Evolutionary conservation across 345 rosid genomes (phyloP).

Genomic region (Kernera saxatilis): DNA sequence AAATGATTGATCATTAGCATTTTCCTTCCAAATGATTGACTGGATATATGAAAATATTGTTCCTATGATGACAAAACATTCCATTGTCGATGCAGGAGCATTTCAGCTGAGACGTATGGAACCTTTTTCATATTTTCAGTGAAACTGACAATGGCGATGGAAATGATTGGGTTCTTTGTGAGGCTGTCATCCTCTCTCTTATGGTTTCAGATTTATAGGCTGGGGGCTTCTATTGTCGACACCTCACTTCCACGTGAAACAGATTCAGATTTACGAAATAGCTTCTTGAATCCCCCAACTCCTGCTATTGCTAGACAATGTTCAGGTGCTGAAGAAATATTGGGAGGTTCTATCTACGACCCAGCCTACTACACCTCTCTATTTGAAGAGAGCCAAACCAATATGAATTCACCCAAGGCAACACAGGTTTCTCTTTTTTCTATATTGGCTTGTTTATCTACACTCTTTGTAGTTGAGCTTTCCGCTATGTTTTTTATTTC

Average conservation of each 20-base stretch:
- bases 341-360: slow-evolving; percentile 78
- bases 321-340: slow-evolving; percentile 52
- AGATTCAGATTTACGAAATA: slow-evolving; percentile 67
- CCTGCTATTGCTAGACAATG: slow-evolving; percentile 42
- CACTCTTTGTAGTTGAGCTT: neutral
- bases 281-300: slow-evolving; percentile 71
- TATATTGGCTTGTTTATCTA: neutral
- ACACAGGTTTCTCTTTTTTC: neutral
- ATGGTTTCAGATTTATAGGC: slow-evolving; percentile 92
- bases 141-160: slow-evolving; percentile 75
- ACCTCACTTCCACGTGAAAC: slow-evolving; percentile 43
- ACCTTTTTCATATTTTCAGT: slow-evolving; percentile 61
- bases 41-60: neutral
- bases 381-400: slow-evolving; percentile 59
- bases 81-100: slow-evolving; percentile 40
- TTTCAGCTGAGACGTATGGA: slow-evolving; percentile 56
- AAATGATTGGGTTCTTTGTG: slow-evolving; percentile 69
- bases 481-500: neutral
- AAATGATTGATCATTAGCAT: neutral
- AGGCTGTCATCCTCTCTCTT: slow-evolving; percentile 77
- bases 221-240: slow-evolving; percentile 59
- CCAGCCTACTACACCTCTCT: slow-evolving; percentile 77
- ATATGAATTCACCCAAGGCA: slow-evolving; percentile 20
- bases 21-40: neutral
- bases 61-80: neutral